phyloP scores from a whole-genome alignment of 495 filamentous ascomycete genomes.

The Umbilicaria muhlenbergii region DNA sequence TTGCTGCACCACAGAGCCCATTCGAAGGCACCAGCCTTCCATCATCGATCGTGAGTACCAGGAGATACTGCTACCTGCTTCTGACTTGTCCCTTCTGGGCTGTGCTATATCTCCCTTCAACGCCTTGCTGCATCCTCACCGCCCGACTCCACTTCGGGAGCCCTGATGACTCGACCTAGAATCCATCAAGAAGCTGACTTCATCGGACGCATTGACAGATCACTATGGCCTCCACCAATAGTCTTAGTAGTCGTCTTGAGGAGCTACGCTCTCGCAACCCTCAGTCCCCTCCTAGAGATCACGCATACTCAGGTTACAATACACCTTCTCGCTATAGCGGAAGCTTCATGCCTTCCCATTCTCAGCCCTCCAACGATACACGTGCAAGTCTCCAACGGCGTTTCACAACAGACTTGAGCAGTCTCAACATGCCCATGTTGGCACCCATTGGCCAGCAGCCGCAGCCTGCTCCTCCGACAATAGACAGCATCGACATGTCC shows the following conservation, averaged over 20 bases:
- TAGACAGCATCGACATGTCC: conserved; percentile 41
- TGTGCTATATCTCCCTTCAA: too few relatives aligned
- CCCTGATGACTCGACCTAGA: too few relatives aligned
- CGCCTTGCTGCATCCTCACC: background rate
- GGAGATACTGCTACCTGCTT: too few relatives aligned
- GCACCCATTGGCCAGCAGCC: conserved; percentile 51
- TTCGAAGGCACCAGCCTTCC: too few relatives aligned
- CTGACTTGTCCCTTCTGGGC: too few relatives aligned
- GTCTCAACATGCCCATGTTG: conserved; percentile 55
- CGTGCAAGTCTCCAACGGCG: conserved; percentile 69
- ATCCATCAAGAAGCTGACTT: too few relatives aligned
- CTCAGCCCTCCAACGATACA: conserved; percentile 40
- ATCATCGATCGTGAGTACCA: too few relatives aligned
- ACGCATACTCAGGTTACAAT: conserved; percentile 52
- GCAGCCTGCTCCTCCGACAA: conserved; percentile 32
- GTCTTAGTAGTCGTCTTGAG: conserved; percentile 50
- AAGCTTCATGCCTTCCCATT: conserved; percentile 34
- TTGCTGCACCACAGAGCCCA: background rate
- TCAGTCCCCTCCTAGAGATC: conserved; percentile 54
- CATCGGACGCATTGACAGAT: background rate
- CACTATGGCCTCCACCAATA: conserved; percentile 51
- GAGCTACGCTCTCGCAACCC: conserved; percentile 67
- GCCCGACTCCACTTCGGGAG: background rate
- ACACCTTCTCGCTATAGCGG: conserved; percentile 49
- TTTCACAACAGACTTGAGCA: conserved; percentile 81